These are phyloP conservation scores for Gynandropsis gynandra DNA, from an alignment of 345 rosid genomes.

Conservation along the genomic window DNA sequence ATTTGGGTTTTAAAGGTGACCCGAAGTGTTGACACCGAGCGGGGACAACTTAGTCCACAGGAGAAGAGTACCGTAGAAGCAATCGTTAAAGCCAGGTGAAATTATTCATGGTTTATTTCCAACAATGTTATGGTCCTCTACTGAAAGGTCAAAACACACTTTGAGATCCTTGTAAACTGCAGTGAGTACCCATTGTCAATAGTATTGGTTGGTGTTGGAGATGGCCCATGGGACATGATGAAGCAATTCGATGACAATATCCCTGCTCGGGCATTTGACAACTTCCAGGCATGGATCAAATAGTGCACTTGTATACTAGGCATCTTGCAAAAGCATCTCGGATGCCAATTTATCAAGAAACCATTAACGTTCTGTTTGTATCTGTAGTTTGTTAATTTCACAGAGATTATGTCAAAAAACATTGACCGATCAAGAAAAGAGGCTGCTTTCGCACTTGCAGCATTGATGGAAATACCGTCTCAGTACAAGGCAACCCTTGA, in stretches of 20 bases:
- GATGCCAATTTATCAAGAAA: not conserved
- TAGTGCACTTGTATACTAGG: not conserved
- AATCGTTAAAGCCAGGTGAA: slow-evolving; percentile 48
- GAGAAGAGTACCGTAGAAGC: slow-evolving; percentile 47
- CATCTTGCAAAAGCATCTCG: not conserved
- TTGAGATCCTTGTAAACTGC: slow-evolving; percentile 9
- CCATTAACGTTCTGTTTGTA: not conserved
- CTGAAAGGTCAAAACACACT: not conserved
- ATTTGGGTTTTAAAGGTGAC: slow-evolving; percentile 35
- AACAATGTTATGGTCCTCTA: not conserved
- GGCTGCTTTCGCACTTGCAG: slow-evolving; percentile 52
- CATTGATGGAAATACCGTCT: slow-evolving; percentile 65
- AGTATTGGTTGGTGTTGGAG: slow-evolving; percentile 52
- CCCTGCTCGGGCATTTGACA: slow-evolving; percentile 52
- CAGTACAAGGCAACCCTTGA: slow-evolving; percentile 63
- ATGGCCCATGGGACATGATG: slow-evolving; percentile 67
- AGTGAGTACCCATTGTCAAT: slow-evolving; percentile 50
- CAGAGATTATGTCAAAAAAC: slow-evolving; percentile 56
- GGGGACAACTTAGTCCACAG: slow-evolving; percentile 43
- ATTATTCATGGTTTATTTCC: not conserved
- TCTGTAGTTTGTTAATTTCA: slow-evolving; percentile 57
- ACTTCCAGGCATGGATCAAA: slow-evolving; percentile 37
- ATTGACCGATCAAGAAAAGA: slow-evolving; percentile 40
- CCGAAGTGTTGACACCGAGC: slow-evolving; percentile 44
- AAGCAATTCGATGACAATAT: slow-evolving; percentile 52